Conservation (phyloP, 768 basidiomycete species). For the Rhizopogon vulgaris region DNA sequence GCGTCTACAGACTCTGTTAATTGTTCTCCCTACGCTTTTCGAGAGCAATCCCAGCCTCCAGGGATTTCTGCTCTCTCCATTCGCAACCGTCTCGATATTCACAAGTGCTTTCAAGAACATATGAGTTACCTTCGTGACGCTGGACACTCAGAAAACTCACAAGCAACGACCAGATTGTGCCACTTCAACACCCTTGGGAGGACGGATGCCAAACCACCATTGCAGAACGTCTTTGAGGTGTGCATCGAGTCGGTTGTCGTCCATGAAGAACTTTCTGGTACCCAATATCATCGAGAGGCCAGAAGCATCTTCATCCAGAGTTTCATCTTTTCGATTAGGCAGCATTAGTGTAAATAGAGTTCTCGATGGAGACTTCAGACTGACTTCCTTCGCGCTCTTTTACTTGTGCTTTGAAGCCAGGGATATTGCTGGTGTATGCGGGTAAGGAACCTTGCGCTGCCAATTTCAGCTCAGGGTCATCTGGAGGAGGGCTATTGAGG, state of each 20-base stretch:
- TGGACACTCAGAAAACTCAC: slow-evolving; percentile 34
- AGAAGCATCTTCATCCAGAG: background rate
- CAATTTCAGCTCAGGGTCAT: slow-evolving; percentile 22
- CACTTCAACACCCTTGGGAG: slow-evolving; percentile 63
- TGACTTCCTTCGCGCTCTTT: background rate
- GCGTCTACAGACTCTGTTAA: background rate
- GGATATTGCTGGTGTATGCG: no score
- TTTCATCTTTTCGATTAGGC: background rate
- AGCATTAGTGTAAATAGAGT: background rate
- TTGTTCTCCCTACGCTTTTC: background rate
- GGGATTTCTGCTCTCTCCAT: slow-evolving; percentile 57
- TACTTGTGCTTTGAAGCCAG: background rate
- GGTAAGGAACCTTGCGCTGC: slow-evolving; percentile 24
- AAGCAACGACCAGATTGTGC: slow-evolving; percentile 57
- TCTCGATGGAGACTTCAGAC: background rate
- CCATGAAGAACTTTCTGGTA: slow-evolving; percentile 49
- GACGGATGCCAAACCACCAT: slow-evolving; percentile 74
- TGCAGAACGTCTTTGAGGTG: slow-evolving; percentile 50
- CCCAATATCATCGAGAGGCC: slow-evolving; percentile 51
- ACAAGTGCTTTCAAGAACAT: slow-evolving; percentile 42
- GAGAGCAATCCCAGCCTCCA: slow-evolving; percentile 21
- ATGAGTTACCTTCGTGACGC: background rate
- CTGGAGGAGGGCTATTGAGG: slow-evolving; percentile 1
- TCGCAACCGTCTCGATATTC: slow-evolving; percentile 75
- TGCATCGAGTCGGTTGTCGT: slow-evolving; percentile 44